phyloP scores from a whole-genome alignment of 352 stramenopile genomes.

The Pythium biforme region DNA sequence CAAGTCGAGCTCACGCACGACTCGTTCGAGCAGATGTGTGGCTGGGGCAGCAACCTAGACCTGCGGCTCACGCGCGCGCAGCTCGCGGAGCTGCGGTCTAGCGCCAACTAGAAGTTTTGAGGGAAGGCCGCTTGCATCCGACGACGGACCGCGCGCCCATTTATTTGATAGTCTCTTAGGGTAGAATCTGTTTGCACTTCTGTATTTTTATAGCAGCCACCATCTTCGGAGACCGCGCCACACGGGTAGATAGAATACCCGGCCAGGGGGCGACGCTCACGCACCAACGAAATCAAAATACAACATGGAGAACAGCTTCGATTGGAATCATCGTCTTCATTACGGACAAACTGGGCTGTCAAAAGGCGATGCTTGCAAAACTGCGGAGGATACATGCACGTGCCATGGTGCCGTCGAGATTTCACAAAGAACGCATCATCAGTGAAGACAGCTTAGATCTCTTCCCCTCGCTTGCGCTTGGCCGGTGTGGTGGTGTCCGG shows the following conservation, averaged over 20 bases:
- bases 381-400: too few species aligned
- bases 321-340: not conserved
- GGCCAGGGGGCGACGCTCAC: not conserved
- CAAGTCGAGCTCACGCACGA: conserved; percentile 82
- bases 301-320: conserved; percentile 13
- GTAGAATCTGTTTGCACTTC: conserved; percentile 15
- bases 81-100: conserved; percentile 66
- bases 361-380: too few species aligned
- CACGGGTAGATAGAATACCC: conserved; percentile 27
- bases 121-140: too few species aligned
- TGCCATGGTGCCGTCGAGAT: too few species aligned
- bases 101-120: conserved; percentile 9
- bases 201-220: conserved; percentile 28
- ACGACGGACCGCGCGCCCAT: not conserved
- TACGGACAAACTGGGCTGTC: too few species aligned
- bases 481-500: not conserved
- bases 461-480: conserved; percentile 13
- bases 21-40: conserved; percentile 87
- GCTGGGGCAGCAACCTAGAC: conserved; percentile 68
- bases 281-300: conserved; percentile 1
- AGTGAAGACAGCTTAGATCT: conserved; percentile 1
- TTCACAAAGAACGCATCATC: conserved; percentile 5
- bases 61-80: conserved; percentile 74
- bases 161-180: conserved; percentile 24
- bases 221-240: not conserved